These are phyloP conservation scores for Kwoniella sp. DNA, from an alignment of 768 basidiomycete species.

Conservation along the genomic window DNA sequence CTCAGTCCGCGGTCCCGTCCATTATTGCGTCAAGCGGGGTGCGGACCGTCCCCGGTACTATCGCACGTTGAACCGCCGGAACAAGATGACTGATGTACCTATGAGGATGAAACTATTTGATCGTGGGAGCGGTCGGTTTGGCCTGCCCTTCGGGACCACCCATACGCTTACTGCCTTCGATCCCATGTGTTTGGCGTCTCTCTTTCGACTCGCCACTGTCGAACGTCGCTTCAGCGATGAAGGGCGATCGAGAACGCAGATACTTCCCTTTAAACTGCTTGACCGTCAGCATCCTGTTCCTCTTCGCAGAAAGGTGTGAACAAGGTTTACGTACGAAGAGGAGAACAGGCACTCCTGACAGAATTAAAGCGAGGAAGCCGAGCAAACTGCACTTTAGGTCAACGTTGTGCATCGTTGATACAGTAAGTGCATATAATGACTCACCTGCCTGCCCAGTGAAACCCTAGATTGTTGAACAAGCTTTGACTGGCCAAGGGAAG, in stretches of 20 bases:
- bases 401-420: background rate
- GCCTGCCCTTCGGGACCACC: slow-evolving; percentile 2
- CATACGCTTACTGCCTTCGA: slow-evolving; percentile 4
- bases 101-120: background rate
- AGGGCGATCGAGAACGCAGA: slow-evolving; percentile 9
- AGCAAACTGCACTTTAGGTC: slow-evolving; percentile 2
- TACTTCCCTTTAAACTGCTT: slow-evolving; percentile 7
- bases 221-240: slow-evolving; percentile 13
- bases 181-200: background rate
- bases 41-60: too few species aligned
- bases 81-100: too few species aligned
- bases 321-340: slow-evolving; percentile 13
- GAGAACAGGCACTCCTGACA: slow-evolving; percentile 12
- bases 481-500: slow-evolving; percentile 10
- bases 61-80: too few species aligned
- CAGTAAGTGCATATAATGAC: background rate
- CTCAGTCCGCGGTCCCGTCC: too few species aligned
- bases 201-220: slow-evolving; percentile 3
- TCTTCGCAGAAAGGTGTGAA: too few species aligned
- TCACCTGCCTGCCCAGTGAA: slow-evolving; percentile 13
- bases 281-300: too few species aligned
- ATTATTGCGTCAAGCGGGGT: too few species aligned
- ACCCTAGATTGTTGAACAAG: slow-evolving; percentile 18
- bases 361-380: slow-evolving; percentile 14
- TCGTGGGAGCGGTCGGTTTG: background rate